Percentiles rank a stretch among this genome's conserved stretches.
Conservation (phyloP, 805 yeast genomes). For the Kregervanrija pseudodelftensis region DNA sequence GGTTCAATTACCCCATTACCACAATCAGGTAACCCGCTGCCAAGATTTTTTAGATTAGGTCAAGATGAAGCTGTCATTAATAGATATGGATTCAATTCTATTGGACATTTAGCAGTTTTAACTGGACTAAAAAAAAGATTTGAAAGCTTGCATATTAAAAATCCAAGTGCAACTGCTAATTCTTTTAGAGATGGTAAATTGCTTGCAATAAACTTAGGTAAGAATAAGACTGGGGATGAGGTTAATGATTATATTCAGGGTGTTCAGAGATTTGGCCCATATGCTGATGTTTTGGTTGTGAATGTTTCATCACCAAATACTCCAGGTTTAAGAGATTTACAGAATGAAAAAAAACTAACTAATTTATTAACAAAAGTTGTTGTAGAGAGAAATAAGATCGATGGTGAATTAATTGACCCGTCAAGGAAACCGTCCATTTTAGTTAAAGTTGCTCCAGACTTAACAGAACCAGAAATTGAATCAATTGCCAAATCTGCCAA, state of each 20-base stretch:
- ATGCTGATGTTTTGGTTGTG: conserved; percentile 83
- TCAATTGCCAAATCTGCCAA: conserved; percentile 80
- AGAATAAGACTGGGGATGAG: conserved; percentile 89
- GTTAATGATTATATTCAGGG: conserved; percentile 80
- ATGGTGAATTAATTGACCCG: conserved; percentile 32
- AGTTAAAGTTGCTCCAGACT: conserved; percentile 92
- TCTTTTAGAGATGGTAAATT: conserved; percentile 58
- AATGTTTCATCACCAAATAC: conserved; percentile 96
- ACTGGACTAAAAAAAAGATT: conserved; percentile 63
- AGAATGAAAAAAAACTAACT: conserved; percentile 67
- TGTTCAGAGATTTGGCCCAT: conserved; percentile 70
- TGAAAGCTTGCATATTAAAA: conserved; percentile 29
- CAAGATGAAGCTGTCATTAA: conserved; percentile 88
- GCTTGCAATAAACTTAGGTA: conserved; percentile 82
- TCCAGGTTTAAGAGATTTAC: conserved; percentile 87
- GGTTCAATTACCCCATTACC: conserved; percentile 91
- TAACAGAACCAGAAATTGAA: conserved; percentile 70
- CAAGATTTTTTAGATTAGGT: conserved; percentile 81
- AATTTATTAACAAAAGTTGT: conserved; percentile 62
- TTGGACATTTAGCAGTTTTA: conserved; percentile 73
- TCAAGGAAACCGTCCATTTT: conserved; percentile 62
- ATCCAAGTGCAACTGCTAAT: conserved; percentile 18
- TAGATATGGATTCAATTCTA: conserved; percentile 90
- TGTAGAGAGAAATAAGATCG: conserved; percentile 52
- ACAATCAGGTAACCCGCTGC: conserved; percentile 92